These are phyloP conservation scores for Flammula alnicola DNA, from an alignment of 1,284 basidiomycete species.

Conservation along the genomic window DNA sequence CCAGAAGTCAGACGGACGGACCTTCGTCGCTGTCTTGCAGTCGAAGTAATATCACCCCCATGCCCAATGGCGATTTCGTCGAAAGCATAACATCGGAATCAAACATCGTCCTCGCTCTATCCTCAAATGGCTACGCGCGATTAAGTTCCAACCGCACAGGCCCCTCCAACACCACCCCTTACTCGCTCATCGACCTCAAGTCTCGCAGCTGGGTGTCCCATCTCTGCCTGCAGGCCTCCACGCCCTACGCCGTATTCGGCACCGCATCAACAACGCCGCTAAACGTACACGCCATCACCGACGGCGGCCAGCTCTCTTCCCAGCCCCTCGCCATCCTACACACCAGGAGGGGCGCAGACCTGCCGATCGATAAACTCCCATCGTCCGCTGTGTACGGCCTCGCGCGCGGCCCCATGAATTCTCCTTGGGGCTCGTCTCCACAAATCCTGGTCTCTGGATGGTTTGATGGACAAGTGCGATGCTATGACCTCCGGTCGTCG, in stretches of 20 bases:
- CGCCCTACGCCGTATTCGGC: conserved; percentile 71
- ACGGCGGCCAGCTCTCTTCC: conserved; percentile 45
- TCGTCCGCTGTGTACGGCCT: conserved; percentile 73
- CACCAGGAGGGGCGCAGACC: conserved; percentile 32
- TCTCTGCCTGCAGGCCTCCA: conserved; percentile 52
- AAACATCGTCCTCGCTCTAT: conserved; percentile 56
- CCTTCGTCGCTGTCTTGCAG: conserved; percentile 31
- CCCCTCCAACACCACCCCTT: conserved; percentile 27
- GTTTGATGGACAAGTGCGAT: conserved; percentile 73
- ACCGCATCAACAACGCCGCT: conserved; percentile 63
- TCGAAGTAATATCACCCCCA: conserved; percentile 20
- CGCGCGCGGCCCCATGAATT: conserved; percentile 57
- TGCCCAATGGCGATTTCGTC: conserved; percentile 46
- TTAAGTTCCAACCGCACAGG: conserved; percentile 15
- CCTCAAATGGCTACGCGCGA: conserved; percentile 37
- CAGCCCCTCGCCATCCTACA: conserved; percentile 54
- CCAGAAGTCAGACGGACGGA: conserved; percentile 17
- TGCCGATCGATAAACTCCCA: conserved; percentile 25
- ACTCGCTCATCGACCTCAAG: conserved; percentile 45
- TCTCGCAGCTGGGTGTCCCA: conserved; percentile 64
- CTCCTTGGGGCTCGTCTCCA: conserved; percentile 70
- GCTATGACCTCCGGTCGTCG: conserved; percentile 71
- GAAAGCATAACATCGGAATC: conserved; percentile 56
- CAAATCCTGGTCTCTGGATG: conserved; percentile 77
- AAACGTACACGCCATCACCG: conserved; percentile 54